Percentiles rank a stretch among this genome's conserved stretches.
These are phyloP conservation scores for Candida nemodendra DNA, from an alignment of 805 yeast genomes.

Conservation along the genomic window DNA sequence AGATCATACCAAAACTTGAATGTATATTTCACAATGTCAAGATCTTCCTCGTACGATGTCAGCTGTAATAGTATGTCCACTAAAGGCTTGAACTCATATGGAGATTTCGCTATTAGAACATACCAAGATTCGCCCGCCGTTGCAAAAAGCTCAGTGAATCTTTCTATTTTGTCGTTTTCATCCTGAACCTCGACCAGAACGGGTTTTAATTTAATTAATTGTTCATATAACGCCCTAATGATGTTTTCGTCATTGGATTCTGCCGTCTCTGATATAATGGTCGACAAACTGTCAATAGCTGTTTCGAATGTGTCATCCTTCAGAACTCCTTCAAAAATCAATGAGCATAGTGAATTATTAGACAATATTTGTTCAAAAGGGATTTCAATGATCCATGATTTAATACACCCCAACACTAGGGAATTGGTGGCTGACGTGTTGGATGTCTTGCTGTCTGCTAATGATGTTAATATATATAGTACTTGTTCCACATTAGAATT, in stretches of 20 bases:
- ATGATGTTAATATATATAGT: constrained; percentile 56
- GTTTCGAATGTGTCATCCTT: constrained; percentile 73
- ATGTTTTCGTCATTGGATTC: constrained; percentile 59
- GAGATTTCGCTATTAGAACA: constrained; percentile 71
- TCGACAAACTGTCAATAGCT: constrained; percentile 81
- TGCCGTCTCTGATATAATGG: constrained; percentile 77
- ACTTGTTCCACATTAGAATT: constrained; percentile 67
- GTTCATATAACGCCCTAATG: constrained; percentile 65
- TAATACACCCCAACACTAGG: constrained; percentile 68
- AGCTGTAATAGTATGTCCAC: constrained; percentile 72
- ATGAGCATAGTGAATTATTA: constrained; percentile 59
- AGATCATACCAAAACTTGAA: constrained; percentile 89
- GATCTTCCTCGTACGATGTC: constrained; percentile 72
- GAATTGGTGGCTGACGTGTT: constrained; percentile 36
- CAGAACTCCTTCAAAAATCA: constrained; percentile 62
- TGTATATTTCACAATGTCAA: constrained; percentile 86
- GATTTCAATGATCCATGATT: constrained; percentile 89
- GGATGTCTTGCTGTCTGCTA: constrained; percentile 32
- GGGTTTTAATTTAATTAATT: constrained; percentile 61
- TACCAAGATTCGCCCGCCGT: constrained; percentile 98
- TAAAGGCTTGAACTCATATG: constrained; percentile 66
- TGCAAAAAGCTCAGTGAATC: constrained; percentile 73
- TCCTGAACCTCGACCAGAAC: constrained; percentile 47
- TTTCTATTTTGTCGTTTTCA: constrained; percentile 66
- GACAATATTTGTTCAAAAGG: constrained; percentile 69